These are phyloP conservation scores for Lagenidium sp. DNA, from an alignment of 352 stramenopile species.

Conservation along the genomic window DNA sequence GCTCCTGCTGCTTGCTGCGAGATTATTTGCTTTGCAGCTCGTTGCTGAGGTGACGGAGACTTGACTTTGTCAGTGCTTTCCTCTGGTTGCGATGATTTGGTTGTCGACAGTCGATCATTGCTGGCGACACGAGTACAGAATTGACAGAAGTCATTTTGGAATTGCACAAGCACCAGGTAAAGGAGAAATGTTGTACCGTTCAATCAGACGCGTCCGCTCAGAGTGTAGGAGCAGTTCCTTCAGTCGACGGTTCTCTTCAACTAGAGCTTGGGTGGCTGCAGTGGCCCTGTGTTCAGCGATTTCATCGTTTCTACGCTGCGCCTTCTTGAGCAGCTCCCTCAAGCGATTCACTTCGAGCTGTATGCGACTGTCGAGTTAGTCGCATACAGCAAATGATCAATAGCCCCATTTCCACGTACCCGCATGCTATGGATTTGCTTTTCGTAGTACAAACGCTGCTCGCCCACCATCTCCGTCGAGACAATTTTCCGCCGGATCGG, in stretches of 20 bases:
- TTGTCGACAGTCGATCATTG: too few relatives aligned
- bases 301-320: conserved; percentile 22
- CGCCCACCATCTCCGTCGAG: conserved; percentile 35
- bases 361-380: too few relatives aligned
- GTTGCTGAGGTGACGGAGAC: too few relatives aligned
- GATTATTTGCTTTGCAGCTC: too few relatives aligned
- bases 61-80: too few relatives aligned
- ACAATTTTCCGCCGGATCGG: conserved; percentile 45
- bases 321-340: conserved; percentile 36
- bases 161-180: too few relatives aligned
- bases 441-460: conserved; percentile 57
- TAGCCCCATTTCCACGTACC: conserved; percentile 21
- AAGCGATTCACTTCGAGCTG: conserved; percentile 50
- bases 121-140: too few relatives aligned
- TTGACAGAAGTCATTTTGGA: too few relatives aligned
- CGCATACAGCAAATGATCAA: too few relatives aligned
- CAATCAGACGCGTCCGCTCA: conserved; percentile 31
- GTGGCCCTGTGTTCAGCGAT: conserved; percentile 10
- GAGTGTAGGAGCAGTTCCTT: conserved; percentile 52
- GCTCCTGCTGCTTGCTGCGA: too few relatives aligned
- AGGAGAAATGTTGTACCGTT: too few relatives aligned
- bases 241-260: conserved; percentile 53
- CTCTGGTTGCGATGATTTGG: too few relatives aligned
- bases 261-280: conserved; percentile 31
- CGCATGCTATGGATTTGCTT: conserved; percentile 62